These are phyloP conservation scores for Daldinia eschscholtzii DNA, from an alignment of 2,329 filamentous ascomycete genomes.

Conservation along the genomic window DNA sequence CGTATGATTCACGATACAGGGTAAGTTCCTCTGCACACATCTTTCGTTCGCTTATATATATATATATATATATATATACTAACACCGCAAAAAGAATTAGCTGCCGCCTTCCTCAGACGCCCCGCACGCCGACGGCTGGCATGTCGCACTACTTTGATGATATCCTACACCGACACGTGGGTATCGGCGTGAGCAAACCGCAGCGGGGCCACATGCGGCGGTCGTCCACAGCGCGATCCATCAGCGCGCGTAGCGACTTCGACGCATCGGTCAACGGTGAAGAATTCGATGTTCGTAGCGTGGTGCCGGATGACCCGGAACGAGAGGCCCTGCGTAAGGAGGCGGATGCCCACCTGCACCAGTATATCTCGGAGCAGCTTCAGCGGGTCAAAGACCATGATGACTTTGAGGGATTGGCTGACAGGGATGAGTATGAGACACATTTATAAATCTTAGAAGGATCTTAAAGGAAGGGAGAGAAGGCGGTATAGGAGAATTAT, in stretches of 20 bases:
- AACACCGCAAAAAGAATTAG: constrained; percentile 72
- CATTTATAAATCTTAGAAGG: constrained; percentile 34
- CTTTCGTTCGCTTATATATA: background rate
- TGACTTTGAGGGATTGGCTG: constrained; percentile 45
- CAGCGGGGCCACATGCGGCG: constrained; percentile 73
- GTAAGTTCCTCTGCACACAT: constrained; percentile 65
- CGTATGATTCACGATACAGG: constrained; percentile 98
- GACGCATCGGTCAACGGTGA: constrained; percentile 63
- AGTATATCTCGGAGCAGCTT: constrained; percentile 86
- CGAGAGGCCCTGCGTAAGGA: constrained; percentile 63
- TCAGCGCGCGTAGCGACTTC: constrained; percentile 87
- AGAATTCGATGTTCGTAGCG: constrained; percentile 60
- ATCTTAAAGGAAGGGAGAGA: background rate
- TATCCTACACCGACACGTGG: constrained; percentile 73
- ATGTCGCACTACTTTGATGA: constrained; percentile 98
- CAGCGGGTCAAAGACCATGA: constrained; percentile 74
- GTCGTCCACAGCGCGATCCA: constrained; percentile 85
- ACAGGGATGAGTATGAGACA: constrained; percentile 54
- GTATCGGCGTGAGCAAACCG: constrained; percentile 53
- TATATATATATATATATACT: constrained; percentile 51
- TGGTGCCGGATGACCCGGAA: constrained; percentile 67
- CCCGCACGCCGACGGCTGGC: constrained; percentile 84
- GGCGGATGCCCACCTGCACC: constrained; percentile 78
- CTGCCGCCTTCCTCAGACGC: constrained; percentile 92
- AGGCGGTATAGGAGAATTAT: background rate